Conservation (phyloP, 306 rosid species). For the cucumber (Cucumis sativus) region Cucumber_9930_V3 NC_026656.2:21663501-21664000, state of each 20-base stretch:
- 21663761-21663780: background rate
- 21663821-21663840: slow-evolving; percentile 27
- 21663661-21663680: background rate
- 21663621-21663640: background rate
- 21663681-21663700: slow-evolving; percentile 2
- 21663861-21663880: slow-evolving; percentile 98
- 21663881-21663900: slow-evolving; percentile 92
- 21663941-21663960: background rate
- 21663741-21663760: background rate
- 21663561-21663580: too few relatives aligned
- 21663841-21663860: slow-evolving; percentile 94
- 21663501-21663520: too few relatives aligned
- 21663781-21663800: background rate
- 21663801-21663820: background rate
- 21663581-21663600: too few relatives aligned
- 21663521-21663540: too few relatives aligned
- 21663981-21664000: too few relatives aligned
- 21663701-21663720: slow-evolving; percentile 38
- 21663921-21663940: slow-evolving; percentile 72
- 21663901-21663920: slow-evolving; percentile 83
- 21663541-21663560: too few relatives aligned
- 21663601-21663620: background rate
- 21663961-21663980: background rate
- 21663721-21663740: slow-evolving; percentile 61
- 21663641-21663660: background rate